Percentiles rank a stretch among this genome's conserved stretches.
Conservation (phyloP, 2,329 filamentous ascomycete species). For the Chaetomium sp. region DNA sequence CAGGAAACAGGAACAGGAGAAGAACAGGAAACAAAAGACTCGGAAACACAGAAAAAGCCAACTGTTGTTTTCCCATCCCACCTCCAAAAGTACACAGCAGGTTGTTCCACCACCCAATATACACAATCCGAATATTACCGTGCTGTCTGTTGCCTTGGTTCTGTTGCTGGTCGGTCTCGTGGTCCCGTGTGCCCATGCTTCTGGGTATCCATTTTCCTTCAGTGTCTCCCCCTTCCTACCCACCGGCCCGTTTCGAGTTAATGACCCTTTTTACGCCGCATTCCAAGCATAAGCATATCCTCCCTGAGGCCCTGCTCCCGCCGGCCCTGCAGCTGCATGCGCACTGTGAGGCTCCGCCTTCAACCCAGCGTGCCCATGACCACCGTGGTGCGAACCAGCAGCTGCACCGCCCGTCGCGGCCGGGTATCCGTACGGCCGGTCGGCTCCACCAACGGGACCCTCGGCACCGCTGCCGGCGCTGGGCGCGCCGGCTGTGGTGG, state of each 20-base stretch:
- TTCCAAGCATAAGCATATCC: conserved; percentile 51
- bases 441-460: conserved; percentile 28
- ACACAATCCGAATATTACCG: too few species aligned
- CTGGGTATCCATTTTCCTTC: not conserved
- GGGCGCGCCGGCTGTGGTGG: not conserved
- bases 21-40: too few species aligned
- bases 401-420: conserved; percentile 8
- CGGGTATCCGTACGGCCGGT: conserved; percentile 43
- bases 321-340: not conserved
- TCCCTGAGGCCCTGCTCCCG: conserved; percentile 7
- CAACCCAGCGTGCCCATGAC: not conserved
- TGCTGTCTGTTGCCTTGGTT: too few species aligned
- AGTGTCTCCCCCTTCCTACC: not conserved
- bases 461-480: conserved; percentile 3
- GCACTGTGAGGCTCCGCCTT: not conserved
- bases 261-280: conserved; percentile 31
- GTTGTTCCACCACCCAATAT: too few species aligned
- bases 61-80: too few species aligned
- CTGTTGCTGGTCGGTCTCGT: too few species aligned
- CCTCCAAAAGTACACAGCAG: too few species aligned
- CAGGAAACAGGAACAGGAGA: not conserved
- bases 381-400: not conserved
- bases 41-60: too few species aligned
- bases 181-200: too few species aligned
- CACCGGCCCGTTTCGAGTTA: not conserved